Base-by-base conservation (phyloP, 2,329 filamentous ascomycete genomes). In the Stagonosporopsis chrysanthemi region DNA sequence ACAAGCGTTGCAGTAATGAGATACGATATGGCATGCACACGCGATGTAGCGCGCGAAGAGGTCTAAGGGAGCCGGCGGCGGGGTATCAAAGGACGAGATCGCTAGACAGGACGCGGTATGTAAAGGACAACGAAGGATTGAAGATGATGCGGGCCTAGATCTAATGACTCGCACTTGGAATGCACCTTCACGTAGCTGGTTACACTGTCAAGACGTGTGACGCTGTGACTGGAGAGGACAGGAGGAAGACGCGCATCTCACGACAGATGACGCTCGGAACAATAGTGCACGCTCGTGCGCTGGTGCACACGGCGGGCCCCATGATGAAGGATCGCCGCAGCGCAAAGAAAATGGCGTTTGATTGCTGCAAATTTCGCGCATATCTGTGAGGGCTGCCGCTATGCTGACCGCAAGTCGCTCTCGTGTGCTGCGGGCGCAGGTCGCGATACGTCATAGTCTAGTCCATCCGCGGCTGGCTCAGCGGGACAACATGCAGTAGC, bases 301-400 rank as follows among this genome's bases (percentile, higher is more conserved):
- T 38, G 19, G 31, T 40, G 50, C 38, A 22, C 39, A 39, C 26
- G 31, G 47, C 41, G 52, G 56, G 42, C 42, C 48, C 56, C 60
- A 45, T 56, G 52, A 52, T 54, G 45, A 52, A 54, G 29, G 60
- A 66, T 66, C 64, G 55, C 43, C 64, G 44, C 42, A 50, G 58
- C 61, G 58, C 52, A 36, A 40, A 33, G 46, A 42, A 28, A 22
- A 44, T 33, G 48, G 48, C 51, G 35, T 54, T 52, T 67, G 65
- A 68, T 64, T 65, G 64, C 57, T 56, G 56, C 45, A 49, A 49
- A 60, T 48, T 40, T 56, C 52, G 52, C 58, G 60, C 63, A 61
- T 60, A 35, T 53, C 50, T 53, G 54, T 47, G 43, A 56, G 26
- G 40, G 45, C 36, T 46, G 46, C 56, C 55, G 45, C 31, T 38